Base-by-base conservation (phyloP, 2,329 filamentous ascomycete species). In the Fusarium globosum region DNA sequence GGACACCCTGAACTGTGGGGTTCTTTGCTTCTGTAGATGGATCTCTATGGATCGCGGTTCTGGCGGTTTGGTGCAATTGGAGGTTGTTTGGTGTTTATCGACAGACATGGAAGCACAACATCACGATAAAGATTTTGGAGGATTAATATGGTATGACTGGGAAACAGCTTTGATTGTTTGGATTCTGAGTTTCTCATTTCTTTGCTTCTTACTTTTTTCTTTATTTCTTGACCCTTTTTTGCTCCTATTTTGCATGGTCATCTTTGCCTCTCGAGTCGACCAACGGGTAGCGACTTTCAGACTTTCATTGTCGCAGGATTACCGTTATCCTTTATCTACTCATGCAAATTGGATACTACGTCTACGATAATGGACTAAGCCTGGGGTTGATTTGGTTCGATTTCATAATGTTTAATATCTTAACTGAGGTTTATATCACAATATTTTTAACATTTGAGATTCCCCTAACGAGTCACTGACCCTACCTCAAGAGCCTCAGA, bases 161-260 rank as follows among this genome's bases (percentile, higher is more conserved):
- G 12, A 26, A 35, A 4, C 6, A 10, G 3, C 14, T 7, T 51
- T 14, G 6, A 6, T 11, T 11, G 2, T 4, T 35, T 18, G 21
- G 5, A 23, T 10, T 0, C 4, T 28, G 8, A 11, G 10, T n/a
- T n/a, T n/a, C 7, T 18, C 3, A 6, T 33, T 13, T 13, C 4
- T 49, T 49, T 49, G 4, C 7, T 13, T 9, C 15, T 3, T 49
- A 5, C 21, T 14, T 10, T 11, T 20, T 2, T 51, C 7, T 26
- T 20, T 23, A 8, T 6, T 6, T 11, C 11, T 10, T 23, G 7
- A 1, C 2, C 12, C 4, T 2, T 15, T 18, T 20, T 35, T 18
- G 6, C 12, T 2, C 6, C 20, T 3, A 11, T 15, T 11, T 35
- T 23, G n/a, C n/a, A 15, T 35, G 8, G 21, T 3, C 15, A 16